Base-by-base conservation (phyloP, 2,329 filamentous ascomycete genomes). In the Sporothrix schenckii region DNA sequence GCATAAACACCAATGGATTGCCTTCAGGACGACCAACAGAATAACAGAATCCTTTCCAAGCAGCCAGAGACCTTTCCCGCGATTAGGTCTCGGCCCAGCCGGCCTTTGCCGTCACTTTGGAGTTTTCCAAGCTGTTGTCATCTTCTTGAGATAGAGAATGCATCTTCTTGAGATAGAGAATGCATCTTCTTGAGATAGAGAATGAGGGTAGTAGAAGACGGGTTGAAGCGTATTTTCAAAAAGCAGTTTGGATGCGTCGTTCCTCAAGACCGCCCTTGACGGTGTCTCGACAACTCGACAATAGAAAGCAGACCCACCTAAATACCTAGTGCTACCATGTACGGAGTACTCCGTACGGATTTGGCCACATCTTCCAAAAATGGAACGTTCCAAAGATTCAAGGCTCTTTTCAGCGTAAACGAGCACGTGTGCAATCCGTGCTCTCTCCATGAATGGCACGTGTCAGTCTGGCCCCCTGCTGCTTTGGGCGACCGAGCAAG, bases 401-500 rank as follows among this genome's bases (percentile, higher is more conserved):
- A 19, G 34, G 1, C 6, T 16, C 21, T 27, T 27, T 27, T 16
- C 24, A 54, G 52, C 21, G 24, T 16, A 54, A 54, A 54, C 52
- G 52, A 27, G 52, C 52, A 27, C 52, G 52, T 24, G 52, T 54
- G 52, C 21, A 53, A 47, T 47, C 41, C 3, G 41, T 0, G 41
- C 52, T 54, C 52, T 30, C 21, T 54, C 52, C 52, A 54, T 47
- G 41, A 47, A 47, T 14, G 52, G 52, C 52, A 54, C 52, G 52
- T 54, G 52, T 54, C 52, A 54, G 14, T 54, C 14, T 21, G 24
- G 2, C 24, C 52, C 52, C 52, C 21, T 54, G 52, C 52, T 27
- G 24, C 11, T 54, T 54, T 54, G 52, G 52, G 52, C 52, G 52
- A 54, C 52, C 52, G 52, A 54, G 52, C 52, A 54, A 54, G 52